phyloP scores from a whole-genome alignment of 23 red algal genomes.

The Cyanidium caldarium region DNA sequence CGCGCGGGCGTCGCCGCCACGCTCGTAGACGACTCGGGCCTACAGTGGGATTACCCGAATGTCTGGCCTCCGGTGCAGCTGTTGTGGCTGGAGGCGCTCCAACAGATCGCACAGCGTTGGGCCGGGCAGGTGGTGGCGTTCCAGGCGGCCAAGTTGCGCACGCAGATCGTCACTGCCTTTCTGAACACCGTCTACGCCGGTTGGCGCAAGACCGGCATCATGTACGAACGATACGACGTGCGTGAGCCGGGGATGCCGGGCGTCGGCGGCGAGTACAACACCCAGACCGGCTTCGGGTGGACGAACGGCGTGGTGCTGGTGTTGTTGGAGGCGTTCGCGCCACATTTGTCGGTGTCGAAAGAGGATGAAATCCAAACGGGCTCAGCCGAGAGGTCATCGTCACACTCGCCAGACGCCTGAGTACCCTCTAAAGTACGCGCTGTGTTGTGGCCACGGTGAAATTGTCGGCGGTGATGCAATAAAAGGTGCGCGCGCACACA shows the following conservation, averaged over 20 bases:
- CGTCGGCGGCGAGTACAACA: conserved; percentile 53
- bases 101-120: background rate
- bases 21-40: conserved; percentile 13
- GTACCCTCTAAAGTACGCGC: too few relatives aligned
- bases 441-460: too few relatives aligned
- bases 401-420: too few relatives aligned
- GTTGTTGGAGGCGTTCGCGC: conserved; percentile 30
- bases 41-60: conserved; percentile 89
- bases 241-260: conserved; percentile 14
- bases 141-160: conserved; percentile 9
- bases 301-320: conserved; percentile 61
- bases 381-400: too few relatives aligned
- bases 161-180: conserved; percentile 28
- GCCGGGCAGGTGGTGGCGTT: conserved; percentile 6
- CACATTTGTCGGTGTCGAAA: too few relatives aligned
- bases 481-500: too few relatives aligned
- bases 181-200: conserved; percentile 24
- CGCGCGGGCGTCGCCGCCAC: conserved; percentile 36
- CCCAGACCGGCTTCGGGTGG: conserved; percentile 94
- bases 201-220: conserved; percentile 32
- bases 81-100: conserved; percentile 26
- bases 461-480: too few relatives aligned
- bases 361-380: too few relatives aligned
- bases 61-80: conserved; percentile 73
- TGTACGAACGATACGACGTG: conserved; percentile 83